Evolutionary conservation across 1,139 yeast species (phyloP), one percentile per base, ranked within the genome.

Genomic region (Meyerozyma athensensis): DNA sequence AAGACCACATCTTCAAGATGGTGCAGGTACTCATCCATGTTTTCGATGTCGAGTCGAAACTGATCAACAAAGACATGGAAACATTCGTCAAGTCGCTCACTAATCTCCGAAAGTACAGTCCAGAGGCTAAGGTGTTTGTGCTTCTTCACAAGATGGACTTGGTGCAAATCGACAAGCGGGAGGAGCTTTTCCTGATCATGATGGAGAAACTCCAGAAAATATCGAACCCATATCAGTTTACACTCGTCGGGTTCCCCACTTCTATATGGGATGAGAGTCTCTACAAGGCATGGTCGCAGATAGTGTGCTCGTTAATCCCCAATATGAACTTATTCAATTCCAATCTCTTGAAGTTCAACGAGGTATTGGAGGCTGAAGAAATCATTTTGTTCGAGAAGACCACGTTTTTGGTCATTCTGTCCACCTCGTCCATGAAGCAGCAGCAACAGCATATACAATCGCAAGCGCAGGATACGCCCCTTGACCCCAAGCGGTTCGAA

Each of bases 191-290:
- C 54, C 75, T 72, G 22, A 76, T 86, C 30, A 87, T 90, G 83
- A 85, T 87, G 86, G 81, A 77, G 41, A 85, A 85, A 51, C 63
- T 90, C 43, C 84, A 82, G 47, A 81, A 79, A 41, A 84, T 86
- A 13, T 83, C 96, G 8, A 72, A 77, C 42, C 87, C 87, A 20
- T 89, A 72, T 59, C 87, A 86, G 34, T 89, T 87, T 61, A 70
- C 78, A 40, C 67, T 89, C 33, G 76, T 77, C n/a, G 97, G 97
- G 7, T 90, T 89, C 56, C 92, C 97, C 5, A 92, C 98, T 0
- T 86, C 96, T 4, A 92, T 92, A 42, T 92, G 98, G 98, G 97
- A 92, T 61, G 98, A 92, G 59, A 81, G 95, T 53, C 70, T 92
- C 44, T 92, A 90, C 61, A 86, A 85, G 59, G 98, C 98, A 0